These are phyloP conservation scores for Medicago lupulina DNA, from an alignment of 306 rosid genomes.

Conservation along the genomic window DNA sequence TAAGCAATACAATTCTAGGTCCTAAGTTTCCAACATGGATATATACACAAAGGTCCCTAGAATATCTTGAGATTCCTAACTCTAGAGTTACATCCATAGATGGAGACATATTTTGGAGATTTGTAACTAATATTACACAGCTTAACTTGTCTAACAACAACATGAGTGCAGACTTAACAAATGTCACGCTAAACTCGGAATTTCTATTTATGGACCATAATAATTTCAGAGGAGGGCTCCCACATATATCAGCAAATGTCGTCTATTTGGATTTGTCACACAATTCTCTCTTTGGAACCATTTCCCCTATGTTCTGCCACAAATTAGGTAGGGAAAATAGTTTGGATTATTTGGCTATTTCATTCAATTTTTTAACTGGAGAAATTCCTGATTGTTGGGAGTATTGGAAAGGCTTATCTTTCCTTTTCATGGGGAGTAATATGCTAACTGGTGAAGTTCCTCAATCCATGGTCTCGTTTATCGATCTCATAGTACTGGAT, in stretches of 20 bases:
- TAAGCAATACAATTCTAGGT: slow-evolving; percentile 29
- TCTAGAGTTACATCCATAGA: slow-evolving; percentile 4
- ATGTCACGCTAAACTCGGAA: slow-evolving; percentile 28
- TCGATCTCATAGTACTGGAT: slow-evolving; percentile 1
- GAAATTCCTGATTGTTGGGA: slow-evolving; percentile 30
- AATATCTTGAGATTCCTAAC: background rate
- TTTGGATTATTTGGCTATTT: slow-evolving; percentile 32
- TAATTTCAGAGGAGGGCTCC: slow-evolving; percentile 42
- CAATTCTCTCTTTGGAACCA: slow-evolving; percentile 46
- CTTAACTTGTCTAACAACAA: slow-evolving; percentile 39
- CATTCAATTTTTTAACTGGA: slow-evolving; percentile 21
- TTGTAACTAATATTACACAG: slow-evolving; percentile 35
- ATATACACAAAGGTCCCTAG: slow-evolving; percentile 26
- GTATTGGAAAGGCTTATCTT: slow-evolving; percentile 31
- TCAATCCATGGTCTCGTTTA: slow-evolving; percentile 29
- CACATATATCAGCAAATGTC: slow-evolving; percentile 43
- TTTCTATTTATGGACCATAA: slow-evolving; percentile 17
- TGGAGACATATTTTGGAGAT: slow-evolving; percentile 31
- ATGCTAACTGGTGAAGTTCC: slow-evolving; percentile 35
- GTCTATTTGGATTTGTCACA: slow-evolving; percentile 3
- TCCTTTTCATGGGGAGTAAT: slow-evolving; percentile 27
- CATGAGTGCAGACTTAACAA: slow-evolving; percentile 43
- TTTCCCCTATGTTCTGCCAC: slow-evolving; percentile 38
- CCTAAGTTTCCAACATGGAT: slow-evolving; percentile 46
- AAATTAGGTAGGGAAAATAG: slow-evolving; percentile 10